Conservation (phyloP, 768 basidiomycete species). For the Leucosporidium scottii region DNA sequence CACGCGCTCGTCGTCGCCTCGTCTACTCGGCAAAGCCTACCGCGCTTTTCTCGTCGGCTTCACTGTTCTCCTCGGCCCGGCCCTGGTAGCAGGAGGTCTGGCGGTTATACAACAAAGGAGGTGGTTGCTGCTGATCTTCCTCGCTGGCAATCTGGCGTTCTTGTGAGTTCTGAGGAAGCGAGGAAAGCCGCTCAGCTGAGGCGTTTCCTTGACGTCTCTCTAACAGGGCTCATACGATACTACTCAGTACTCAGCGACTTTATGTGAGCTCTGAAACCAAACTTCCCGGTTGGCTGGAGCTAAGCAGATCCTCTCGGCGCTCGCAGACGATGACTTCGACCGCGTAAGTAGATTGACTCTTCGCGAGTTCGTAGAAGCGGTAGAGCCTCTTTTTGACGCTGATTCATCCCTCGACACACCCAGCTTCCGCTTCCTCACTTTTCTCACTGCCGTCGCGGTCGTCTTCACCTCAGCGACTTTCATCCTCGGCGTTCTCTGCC, state of each 20-base stretch:
- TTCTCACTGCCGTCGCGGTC: neutral
- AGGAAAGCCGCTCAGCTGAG: neutral
- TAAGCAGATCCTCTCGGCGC: neutral
- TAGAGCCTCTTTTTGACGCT: too few relatives aligned
- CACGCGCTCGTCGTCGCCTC: too few relatives aligned
- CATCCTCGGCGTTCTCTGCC: neutral
- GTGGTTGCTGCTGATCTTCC: neutral
- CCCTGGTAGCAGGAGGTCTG: neutral
- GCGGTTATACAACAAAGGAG: neutral
- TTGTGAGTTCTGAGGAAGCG: neutral
- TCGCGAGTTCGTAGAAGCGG: too few relatives aligned
- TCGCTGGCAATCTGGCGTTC: neutral
- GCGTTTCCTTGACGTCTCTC: too few relatives aligned
- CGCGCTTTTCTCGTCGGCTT: neutral
- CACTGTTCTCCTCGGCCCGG: neutral
- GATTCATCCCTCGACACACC: too few relatives aligned
- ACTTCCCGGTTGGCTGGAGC: too few relatives aligned
- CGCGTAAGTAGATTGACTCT: too few relatives aligned
- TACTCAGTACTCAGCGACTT: neutral
- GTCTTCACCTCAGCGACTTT: neutral
- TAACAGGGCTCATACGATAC: neutral
- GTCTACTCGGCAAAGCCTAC: neutral
- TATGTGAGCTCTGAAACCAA: neutral
- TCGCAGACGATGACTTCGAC: neutral
- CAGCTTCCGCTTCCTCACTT: conserved; percentile 1